Evolutionary conservation across 192 early-diverging fungal genomes (phyloP).

Genomic region (Backusella circina): DNA sequence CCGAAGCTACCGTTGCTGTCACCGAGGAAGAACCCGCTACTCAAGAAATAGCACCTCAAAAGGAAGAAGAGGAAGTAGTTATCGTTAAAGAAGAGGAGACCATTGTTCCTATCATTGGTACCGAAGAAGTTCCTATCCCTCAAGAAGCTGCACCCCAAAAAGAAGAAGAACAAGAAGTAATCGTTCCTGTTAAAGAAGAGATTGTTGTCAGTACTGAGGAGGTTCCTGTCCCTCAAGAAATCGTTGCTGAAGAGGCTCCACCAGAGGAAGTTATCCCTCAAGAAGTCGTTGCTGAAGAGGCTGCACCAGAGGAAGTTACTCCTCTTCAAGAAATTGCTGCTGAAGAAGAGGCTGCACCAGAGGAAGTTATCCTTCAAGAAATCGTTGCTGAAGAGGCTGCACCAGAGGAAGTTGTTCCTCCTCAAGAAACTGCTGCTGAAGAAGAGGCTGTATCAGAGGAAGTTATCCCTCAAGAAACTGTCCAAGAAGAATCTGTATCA

Average conservation of each 20-base stretch:
- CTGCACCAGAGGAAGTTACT: background rate
- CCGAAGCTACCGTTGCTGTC: background rate
- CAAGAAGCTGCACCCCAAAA: background rate
- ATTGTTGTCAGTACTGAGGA: background rate
- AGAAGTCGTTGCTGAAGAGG: background rate
- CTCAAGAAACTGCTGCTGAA: background rate
- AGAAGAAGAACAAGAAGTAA: background rate
- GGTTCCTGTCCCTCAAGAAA: background rate
- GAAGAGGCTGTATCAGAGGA: background rate
- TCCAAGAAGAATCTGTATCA: background rate
- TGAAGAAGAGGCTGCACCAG: background rate
- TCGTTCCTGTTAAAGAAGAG: background rate
- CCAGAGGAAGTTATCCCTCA: background rate
- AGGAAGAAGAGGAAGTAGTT: background rate
- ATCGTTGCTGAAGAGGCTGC: too few relatives aligned
- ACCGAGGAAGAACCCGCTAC: background rate
- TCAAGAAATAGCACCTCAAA: background rate
- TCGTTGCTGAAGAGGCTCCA: background rate
- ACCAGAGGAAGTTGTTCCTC: background rate
- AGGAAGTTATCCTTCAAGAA: background rate
- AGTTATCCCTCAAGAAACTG: background rate
- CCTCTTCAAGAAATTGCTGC: background rate
- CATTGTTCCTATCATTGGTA: background rate
- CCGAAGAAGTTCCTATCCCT: background rate
- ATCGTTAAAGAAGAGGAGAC: background rate